Base-by-base conservation (phyloP, 2,329 filamentous ascomycete species). In the Trichoderma semiorbis region DNA sequence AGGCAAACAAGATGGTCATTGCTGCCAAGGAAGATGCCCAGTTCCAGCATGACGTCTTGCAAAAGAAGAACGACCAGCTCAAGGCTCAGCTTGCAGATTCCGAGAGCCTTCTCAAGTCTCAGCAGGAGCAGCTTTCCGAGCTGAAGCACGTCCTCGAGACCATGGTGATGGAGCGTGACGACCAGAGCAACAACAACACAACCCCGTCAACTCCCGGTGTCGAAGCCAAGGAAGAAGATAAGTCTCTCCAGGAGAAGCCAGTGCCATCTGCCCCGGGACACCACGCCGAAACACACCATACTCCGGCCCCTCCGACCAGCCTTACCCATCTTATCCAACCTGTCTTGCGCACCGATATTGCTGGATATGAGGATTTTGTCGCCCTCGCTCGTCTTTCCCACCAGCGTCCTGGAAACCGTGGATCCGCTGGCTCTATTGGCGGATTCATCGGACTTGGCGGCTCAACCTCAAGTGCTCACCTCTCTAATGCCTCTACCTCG, bases 1-100 rank as follows among this genome's bases (percentile, higher is more conserved):
- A 99, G 84, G 96, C 96, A 64, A 98, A 99, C 83, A 95, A 92
- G 86, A 98, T 99, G 95, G 96, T 99, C 67, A 93, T 95, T 53
- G 79, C 77, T 18, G 95, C 95, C 47, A 93, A 97, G 78, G 94
- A 95, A 80, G 93, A 97, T 73, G 94, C 96, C 10, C 91, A 94
- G 73, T 90, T 89, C 74, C 94, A 98, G 76, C 92, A 94, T 47
- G 94, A 98, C 75, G 87, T 88, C 5, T 85, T 95, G 55, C 91
- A 94, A 71, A 92, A 92, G 78, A 93, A 93, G 79, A 97, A 96
- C 77, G 94, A 97, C 71, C 93, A 97, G 81, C 87, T 98, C 66
- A 93, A 90, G 77, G 87, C 91, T 30, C 95, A 98, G 80, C 86
- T 99, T 68, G 90, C 90, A 71, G 95, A 99, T 79, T 95, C 93